Evolutionary conservation across 495 filamentous ascomycete species (phyloP).

Genomic region (Aspergillus kassunensis): DNA sequence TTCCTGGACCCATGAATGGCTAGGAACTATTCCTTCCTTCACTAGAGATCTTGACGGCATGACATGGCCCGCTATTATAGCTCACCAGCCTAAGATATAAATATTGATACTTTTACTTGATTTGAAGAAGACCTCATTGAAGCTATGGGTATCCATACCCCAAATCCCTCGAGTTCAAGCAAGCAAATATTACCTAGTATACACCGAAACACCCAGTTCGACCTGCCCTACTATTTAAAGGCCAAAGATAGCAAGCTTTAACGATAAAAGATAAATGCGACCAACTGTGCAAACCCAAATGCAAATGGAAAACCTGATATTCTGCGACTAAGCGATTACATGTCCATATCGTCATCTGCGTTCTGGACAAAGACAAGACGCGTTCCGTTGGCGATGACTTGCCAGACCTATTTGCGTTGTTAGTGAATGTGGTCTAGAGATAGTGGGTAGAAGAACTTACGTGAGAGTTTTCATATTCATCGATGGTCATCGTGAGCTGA

Average conservation of each 20-base stretch:
- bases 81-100: too few relatives aligned
- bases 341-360: conserved; percentile 54
- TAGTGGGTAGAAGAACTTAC: conserved; percentile 56
- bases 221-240: too few relatives aligned
- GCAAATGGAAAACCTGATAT: too few relatives aligned
- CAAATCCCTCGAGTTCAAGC: neutral
- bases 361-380: conserved; percentile 78
- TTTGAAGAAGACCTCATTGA: too few relatives aligned
- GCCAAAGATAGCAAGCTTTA: neutral
- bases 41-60: too few relatives aligned
- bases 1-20: too few relatives aligned
- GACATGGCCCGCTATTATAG: too few relatives aligned
- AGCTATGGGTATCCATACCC: conserved; percentile 4
- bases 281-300: too few relatives aligned
- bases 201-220: conserved; percentile 14
- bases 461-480: conserved; percentile 83
- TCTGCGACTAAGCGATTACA: conserved; percentile 15
- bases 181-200: conserved; percentile 8
- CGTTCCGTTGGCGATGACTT: conserved; percentile 81
- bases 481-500: conserved; percentile 78
- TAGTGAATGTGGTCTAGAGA: conserved; percentile 11
- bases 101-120: too few relatives aligned
- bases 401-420: conserved; percentile 70
- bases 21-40: too few relatives aligned
- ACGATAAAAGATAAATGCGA: neutral